These are phyloP conservation scores for Mycena vulgaris DNA, from an alignment of 768 basidiomycete genomes.

Conservation along the genomic window DNA sequence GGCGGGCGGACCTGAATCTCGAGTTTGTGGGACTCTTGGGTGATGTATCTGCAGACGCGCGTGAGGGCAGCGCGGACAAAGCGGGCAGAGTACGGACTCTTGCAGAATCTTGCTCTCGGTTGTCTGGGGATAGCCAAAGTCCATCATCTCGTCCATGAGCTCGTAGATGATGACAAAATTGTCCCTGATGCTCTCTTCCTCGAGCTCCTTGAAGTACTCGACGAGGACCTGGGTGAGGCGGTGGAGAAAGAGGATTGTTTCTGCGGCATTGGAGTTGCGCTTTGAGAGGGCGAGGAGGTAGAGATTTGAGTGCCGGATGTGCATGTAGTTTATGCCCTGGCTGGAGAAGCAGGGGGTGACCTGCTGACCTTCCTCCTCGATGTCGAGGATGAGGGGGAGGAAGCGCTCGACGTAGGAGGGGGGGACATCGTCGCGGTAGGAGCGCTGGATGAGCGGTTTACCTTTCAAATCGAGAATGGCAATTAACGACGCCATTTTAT, in stretches of 20 bases:
- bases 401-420: slow-evolving; percentile 93
- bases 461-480: slow-evolving; percentile 99
- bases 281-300: slow-evolving; percentile 97
- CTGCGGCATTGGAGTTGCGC: slow-evolving; percentile 95
- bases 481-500: slow-evolving; percentile 73
- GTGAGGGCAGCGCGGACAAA: slow-evolving; percentile 7
- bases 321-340: slow-evolving; percentile 98
- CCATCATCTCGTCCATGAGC: slow-evolving; percentile 99
- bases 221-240: slow-evolving; percentile 92
- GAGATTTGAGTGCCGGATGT: slow-evolving; percentile 97
- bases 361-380: slow-evolving; percentile 97
- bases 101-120: slow-evolving; percentile 99
- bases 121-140: slow-evolving; percentile 99
- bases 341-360: slow-evolving; percentile 97
- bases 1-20: slow-evolving; percentile 94
- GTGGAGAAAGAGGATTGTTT: slow-evolving; percentile 97
- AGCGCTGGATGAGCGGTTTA: slow-evolving; percentile 96
- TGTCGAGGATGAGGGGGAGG: slow-evolving; percentile 91
- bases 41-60: slow-evolving; percentile 82
- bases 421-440: slow-evolving; percentile 96
- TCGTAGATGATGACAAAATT: slow-evolving; percentile 99
- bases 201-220: slow-evolving; percentile 99
- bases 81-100: slow-evolving; percentile 71
- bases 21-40: slow-evolving; percentile 97
- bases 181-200: slow-evolving; percentile 98